Evolutionary conservation across 1,284 basidiomycete genomes (phyloP).

Genomic region (Trametes sp.): DNA sequence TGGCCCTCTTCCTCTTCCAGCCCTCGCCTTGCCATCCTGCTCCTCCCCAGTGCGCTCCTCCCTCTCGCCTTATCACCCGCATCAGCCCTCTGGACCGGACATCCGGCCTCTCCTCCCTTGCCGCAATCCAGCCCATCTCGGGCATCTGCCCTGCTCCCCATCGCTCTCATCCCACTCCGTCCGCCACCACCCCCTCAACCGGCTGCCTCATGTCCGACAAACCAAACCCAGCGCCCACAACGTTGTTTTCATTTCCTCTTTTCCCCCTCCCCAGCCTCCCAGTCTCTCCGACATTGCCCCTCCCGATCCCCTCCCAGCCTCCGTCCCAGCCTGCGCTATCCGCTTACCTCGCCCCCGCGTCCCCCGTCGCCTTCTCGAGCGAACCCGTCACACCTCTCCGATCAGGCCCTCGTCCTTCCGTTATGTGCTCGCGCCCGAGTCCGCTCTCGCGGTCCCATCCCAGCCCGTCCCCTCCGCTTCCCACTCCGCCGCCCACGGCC

Average conservation of each 20-base stretch:
- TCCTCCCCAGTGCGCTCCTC: slow-evolving; percentile 4
- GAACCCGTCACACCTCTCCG: slow-evolving; percentile 29
- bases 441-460: slow-evolving; percentile 28
- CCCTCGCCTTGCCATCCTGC: slow-evolving; percentile 10
- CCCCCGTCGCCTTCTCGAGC: not conserved
- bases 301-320: slow-evolving; percentile 13
- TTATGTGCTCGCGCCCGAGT: slow-evolving; percentile 11
- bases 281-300: slow-evolving; percentile 16
- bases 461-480: slow-evolving; percentile 18
- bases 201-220: slow-evolving; percentile 35
- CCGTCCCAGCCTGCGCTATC: slow-evolving; percentile 23
- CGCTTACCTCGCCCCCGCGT: slow-evolving; percentile 9
- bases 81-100: slow-evolving; percentile 30
- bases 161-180: slow-evolving; percentile 27
- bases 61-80: slow-evolving; percentile 29
- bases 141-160: slow-evolving; percentile 24
- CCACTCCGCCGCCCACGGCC: slow-evolving; percentile 11
- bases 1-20: slow-evolving; percentile 13
- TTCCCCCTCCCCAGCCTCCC: slow-evolving; percentile 34
- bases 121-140: slow-evolving; percentile 25
- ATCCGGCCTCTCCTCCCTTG: slow-evolving; percentile 15
- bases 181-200: slow-evolving; percentile 29
- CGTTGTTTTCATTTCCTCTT: slow-evolving; percentile 42
- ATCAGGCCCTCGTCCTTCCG: slow-evolving; percentile 25
- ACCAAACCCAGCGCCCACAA: slow-evolving; percentile 35